These are phyloP conservation scores for Pythium rishiriense DNA, from an alignment of 352 stramenopile genomes.

Conservation along the genomic window DNA sequence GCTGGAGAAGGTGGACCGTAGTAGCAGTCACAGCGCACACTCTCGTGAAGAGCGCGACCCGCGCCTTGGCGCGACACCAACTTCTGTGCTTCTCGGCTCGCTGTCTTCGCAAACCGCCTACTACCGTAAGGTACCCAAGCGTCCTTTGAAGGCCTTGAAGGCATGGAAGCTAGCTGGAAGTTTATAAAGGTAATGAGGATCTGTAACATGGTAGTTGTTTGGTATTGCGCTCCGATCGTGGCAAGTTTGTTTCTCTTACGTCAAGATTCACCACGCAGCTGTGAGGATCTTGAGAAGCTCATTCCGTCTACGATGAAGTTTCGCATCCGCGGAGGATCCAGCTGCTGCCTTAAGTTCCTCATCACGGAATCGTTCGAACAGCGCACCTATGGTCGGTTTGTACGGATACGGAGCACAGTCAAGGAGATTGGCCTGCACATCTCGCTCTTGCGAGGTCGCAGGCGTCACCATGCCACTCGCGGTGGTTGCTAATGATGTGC, in stretches of 20 bases:
- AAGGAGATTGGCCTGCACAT: neutral
- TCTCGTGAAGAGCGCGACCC: conserved; percentile 15
- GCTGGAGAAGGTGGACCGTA: conserved; percentile 46
- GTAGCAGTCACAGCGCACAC: neutral
- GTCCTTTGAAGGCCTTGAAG: conserved; percentile 73
- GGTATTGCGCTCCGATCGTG: neutral
- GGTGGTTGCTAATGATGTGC: conserved; percentile 6
- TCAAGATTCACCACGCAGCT: conserved; percentile 26
- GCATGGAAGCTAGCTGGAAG: conserved; percentile 45
- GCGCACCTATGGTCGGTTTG: conserved; percentile 7
- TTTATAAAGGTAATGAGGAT: conserved; percentile 12
- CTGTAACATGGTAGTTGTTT: conserved; percentile 4
- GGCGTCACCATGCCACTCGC: neutral
- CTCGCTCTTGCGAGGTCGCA: neutral
- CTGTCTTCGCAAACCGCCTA: conserved; percentile 34
- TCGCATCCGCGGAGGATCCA: conserved; percentile 1
- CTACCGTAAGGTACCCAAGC: conserved; percentile 69
- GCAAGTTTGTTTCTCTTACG: neutral
- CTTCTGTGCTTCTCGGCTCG: conserved; percentile 18
- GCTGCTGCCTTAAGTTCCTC: neutral
- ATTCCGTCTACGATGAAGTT: conserved; percentile 21
- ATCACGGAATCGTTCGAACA: conserved; percentile 13
- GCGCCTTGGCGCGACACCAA: conserved; percentile 25
- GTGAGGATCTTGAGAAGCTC: conserved; percentile 46
- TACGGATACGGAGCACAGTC: conserved; percentile 4